Conservation (phyloP, 2,329 filamentous ascomycete genomes). For the Dothideomycetes sp. region DNA sequence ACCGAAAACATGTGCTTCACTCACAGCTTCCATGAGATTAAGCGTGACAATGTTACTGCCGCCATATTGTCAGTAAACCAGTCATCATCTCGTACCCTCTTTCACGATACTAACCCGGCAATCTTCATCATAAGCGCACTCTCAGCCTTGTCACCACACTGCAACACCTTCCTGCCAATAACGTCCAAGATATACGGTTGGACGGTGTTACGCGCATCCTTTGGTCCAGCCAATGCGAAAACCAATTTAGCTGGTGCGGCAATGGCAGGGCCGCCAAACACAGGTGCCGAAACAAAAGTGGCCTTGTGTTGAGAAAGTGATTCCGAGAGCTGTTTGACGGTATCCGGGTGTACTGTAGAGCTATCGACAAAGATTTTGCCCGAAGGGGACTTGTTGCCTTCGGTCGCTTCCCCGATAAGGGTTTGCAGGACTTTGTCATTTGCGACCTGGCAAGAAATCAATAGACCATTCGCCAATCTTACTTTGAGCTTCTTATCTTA, state of each 20-base stretch:
- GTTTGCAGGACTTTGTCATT: constrained; percentile 8
- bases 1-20: constrained; percentile 39
- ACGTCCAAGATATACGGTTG: constrained; percentile 36
- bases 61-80: background rate
- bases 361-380: constrained; percentile 26
- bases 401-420: constrained; percentile 7
- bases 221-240: constrained; percentile 34
- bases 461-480: background rate
- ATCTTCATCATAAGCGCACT: constrained; percentile 38
- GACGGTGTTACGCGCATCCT: constrained; percentile 19
- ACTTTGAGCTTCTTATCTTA: background rate
- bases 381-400: constrained; percentile 15
- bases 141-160: constrained; percentile 35
- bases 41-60: constrained; percentile 35
- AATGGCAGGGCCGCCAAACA: constrained; percentile 37
- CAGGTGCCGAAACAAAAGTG: constrained; percentile 28
- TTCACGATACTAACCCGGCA: constrained; percentile 20
- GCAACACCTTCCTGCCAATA: constrained; percentile 34
- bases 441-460: background rate
- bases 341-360: constrained; percentile 28
- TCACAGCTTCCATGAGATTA: constrained; percentile 37
- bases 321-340: constrained; percentile 26
- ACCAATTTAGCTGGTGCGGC: constrained; percentile 38
- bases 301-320: constrained; percentile 29
- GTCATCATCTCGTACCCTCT: background rate